Conservation (phyloP, 345 rosid genomes). For the Gossypium bickii region DNA sequence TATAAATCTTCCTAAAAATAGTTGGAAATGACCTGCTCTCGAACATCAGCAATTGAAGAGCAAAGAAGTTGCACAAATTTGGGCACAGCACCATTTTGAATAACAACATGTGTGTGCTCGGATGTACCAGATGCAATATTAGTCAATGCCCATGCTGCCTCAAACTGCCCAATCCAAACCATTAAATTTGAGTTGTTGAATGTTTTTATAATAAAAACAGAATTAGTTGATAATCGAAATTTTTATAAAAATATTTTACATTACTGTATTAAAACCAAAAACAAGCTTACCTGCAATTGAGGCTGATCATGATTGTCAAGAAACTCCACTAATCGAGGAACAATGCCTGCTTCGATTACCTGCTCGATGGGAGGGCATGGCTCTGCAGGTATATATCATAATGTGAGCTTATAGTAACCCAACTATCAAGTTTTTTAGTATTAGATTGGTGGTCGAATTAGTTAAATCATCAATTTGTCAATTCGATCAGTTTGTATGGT, state of each 20-base stretch:
- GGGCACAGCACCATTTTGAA: slow-evolving; percentile 71
- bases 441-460: too few species aligned
- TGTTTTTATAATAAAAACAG: not conserved
- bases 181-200: not conserved
- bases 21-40: slow-evolving; percentile 53
- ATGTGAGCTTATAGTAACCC: not conserved
- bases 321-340: slow-evolving; percentile 70
- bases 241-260: too few species aligned
- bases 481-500: too few species aligned
- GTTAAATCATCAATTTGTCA: too few species aligned
- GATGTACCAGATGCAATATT: slow-evolving; percentile 87
- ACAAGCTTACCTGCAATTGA: slow-evolving; percentile 55
- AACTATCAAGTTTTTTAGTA: too few species aligned
- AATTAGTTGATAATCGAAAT: too few species aligned
- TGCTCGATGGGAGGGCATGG: slow-evolving; percentile 65
- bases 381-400: slow-evolving; percentile 33
- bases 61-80: slow-evolving; percentile 57
- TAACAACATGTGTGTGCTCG: slow-evolving; percentile 59
- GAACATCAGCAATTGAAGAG: slow-evolving; percentile 65
- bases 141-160: slow-evolving; percentile 86
- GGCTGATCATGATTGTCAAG: slow-evolving; percentile 69
- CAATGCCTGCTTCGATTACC: slow-evolving; percentile 60
- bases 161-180: slow-evolving; percentile 39
- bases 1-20: too few species aligned
- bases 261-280: not conserved